These are phyloP conservation scores for Taxillus chinensis DNA, from an alignment of 164 flowering plant genomes.

Conservation along the genomic window DNA sequence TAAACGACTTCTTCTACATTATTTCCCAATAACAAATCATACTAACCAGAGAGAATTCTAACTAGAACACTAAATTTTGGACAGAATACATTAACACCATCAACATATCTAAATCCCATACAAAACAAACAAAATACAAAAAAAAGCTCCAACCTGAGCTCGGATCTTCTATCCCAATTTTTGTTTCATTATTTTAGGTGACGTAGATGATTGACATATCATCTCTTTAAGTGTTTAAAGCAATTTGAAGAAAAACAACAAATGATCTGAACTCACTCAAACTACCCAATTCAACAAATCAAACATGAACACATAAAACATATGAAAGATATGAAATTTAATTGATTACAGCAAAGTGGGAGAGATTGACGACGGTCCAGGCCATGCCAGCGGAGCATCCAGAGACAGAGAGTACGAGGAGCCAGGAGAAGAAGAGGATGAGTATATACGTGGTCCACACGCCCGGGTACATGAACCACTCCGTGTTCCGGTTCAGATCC, in stretches of 20 bases:
- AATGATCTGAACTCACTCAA: neutral
- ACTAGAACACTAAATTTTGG: too few species aligned
- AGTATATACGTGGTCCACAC: conserved; percentile 81
- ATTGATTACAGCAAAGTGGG: conserved; percentile 38
- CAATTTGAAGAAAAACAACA: neutral
- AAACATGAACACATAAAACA: neutral
- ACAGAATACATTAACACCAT: too few species aligned
- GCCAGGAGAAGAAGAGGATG: conserved; percentile 68
- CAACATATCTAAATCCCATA: too few species aligned
- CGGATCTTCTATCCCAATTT: too few species aligned
- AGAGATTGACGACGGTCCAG: conserved; percentile 74
- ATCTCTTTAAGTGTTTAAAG: too few species aligned
- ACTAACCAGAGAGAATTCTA: too few species aligned
- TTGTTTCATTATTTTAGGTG: too few species aligned
- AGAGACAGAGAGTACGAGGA: conserved; percentile 53
- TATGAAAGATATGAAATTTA: neutral
- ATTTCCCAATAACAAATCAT: too few species aligned
- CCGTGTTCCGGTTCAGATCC: conserved; percentile 81
- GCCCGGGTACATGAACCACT: conserved; percentile 80
- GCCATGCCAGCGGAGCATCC: conserved; percentile 75
- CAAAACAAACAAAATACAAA: too few species aligned
- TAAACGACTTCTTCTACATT: too few species aligned
- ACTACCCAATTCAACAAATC: neutral
- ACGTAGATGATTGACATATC: too few species aligned
- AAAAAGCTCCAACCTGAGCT: too few species aligned